Evolutionary conservation across 768 basidiomycete genomes (phyloP).

Genomic region (Lactarius psammicola): DNA sequence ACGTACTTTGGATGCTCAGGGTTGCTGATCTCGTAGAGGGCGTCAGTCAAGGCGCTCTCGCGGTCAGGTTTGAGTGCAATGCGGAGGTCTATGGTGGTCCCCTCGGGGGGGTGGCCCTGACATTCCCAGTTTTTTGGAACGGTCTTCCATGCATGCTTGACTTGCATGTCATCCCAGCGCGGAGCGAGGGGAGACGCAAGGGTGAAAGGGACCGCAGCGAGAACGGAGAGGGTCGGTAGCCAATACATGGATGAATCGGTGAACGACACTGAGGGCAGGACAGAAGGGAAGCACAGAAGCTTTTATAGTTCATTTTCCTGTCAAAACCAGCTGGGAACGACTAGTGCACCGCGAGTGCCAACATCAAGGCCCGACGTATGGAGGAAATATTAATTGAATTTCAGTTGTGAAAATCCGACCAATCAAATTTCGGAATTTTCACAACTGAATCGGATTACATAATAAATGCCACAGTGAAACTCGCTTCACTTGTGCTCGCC

Average conservation of each 20-base stretch:
- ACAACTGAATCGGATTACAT: no score
- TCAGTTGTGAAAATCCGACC: no score
- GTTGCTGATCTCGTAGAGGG: slow-evolving; percentile 26
- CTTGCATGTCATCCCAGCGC: slow-evolving; percentile 22
- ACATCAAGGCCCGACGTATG: neutral
- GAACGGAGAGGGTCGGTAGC: slow-evolving; percentile 8
- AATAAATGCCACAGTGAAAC: neutral
- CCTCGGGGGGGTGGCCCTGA: slow-evolving; percentile 10
- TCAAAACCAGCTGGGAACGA: neutral
- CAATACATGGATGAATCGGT: slow-evolving; percentile 2
- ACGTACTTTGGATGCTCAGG: slow-evolving; percentile 20
- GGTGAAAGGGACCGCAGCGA: slow-evolving; percentile 4
- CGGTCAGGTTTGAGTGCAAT: slow-evolving; percentile 25
- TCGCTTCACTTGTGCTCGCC: neutral
- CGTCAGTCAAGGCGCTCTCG: slow-evolving; percentile 21
- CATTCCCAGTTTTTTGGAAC: slow-evolving; percentile 17
- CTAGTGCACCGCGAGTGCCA: neutral
- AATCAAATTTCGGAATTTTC: no score
- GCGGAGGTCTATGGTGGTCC: slow-evolving; percentile 24
- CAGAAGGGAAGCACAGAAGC: neutral
- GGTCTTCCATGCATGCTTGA: slow-evolving; percentile 23
- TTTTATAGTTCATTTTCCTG: neutral
- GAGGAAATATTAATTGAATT: no score
- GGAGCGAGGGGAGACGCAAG: slow-evolving; percentile 11
- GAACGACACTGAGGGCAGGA: neutral